Percentiles rank a stretch among this genome's conserved stretches.
Evolutionary conservation across 2,329 filamentous ascomycete species (phyloP).

Genomic region (Ceratocystis lukuohia): DNA sequence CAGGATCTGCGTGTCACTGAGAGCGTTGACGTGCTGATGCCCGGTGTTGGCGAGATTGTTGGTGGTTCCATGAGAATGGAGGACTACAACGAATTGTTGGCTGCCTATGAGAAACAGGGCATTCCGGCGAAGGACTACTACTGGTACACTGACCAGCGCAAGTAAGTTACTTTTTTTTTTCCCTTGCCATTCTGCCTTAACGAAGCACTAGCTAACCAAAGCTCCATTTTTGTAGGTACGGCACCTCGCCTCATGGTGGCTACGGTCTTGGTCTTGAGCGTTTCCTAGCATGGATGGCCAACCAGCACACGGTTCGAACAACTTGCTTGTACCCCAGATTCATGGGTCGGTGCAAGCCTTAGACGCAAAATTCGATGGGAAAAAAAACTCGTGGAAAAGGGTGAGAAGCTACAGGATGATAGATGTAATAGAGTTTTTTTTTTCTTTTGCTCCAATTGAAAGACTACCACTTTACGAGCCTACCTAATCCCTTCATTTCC

Average conservation of each 20-base stretch:
- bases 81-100: constrained; percentile 77
- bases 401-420: not conserved
- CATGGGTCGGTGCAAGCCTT: constrained; percentile 70
- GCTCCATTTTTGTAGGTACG: constrained; percentile 47
- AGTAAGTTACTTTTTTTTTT: constrained; percentile 45
- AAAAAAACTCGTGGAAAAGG: not conserved
- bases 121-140: constrained; percentile 81
- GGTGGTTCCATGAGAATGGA: constrained; percentile 95
- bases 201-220: constrained; percentile 14
- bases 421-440: constrained; percentile 13
- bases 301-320: constrained; percentile 50
- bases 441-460: not conserved
- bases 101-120: constrained; percentile 72
- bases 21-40: constrained; percentile 76
- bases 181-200: not conserved
- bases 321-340: constrained; percentile 68
- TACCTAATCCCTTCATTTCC: not conserved
- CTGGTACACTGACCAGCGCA: constrained; percentile 97
- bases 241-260: constrained; percentile 79
- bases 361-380: constrained; percentile 21
- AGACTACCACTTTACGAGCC: not conserved
- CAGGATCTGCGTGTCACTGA: constrained; percentile 76
- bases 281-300: constrained; percentile 48
- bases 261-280: constrained; percentile 89
- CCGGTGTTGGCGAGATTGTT: constrained; percentile 91